Evolutionary conservation across 257 asterid species (phyloP), one percentile per base, ranked within the genome.

Genomic region (Plantago elongata): DNA sequence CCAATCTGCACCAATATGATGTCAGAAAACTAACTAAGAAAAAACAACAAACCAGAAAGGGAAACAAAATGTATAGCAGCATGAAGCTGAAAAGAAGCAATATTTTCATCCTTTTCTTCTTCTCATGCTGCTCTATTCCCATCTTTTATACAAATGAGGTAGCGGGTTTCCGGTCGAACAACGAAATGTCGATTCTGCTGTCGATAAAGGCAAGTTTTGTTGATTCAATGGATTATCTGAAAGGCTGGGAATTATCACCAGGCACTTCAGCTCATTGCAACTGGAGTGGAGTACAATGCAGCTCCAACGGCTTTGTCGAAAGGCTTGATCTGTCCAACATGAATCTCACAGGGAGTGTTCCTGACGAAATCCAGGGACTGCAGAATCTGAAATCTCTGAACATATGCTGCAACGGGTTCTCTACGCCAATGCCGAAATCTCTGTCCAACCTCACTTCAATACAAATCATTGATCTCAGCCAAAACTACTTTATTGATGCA

Each of bases 261-360:
- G 60, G 57, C n/a, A 51, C n/a, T 16, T 63, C 83, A n/a, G 69
- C 11, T 55, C 83, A 77, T 69, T 89, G 96, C 73, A 74, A 56
- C 52, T 89, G 94, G 95, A 73, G 70, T 0, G 95, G 96, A 62
- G 84, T 89, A 34, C 56, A 49, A 14, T 88, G 96, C 86, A 81
- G 67, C 79, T 51, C 83, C 8, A 54, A 71, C 51, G 86, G 90
- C 52, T 65, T 67, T 1, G 62, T 86, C 1, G 78, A 84, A 47
- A 69, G 44, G 58, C 90, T 89, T 46, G 79, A 86, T 75, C 83
- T 89, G 54, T 78, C 96, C 44, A 59, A 60, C 73, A 79, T 73
- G 96, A 85, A 85, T 75, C 88, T 88, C 38, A 70, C 83, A 5
- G 96, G 95, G 11, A 77, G 43, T 7, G 47, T 88, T 1, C 66